Percentiles rank a stretch among this genome's conserved stretches.
phyloP scores from a whole-genome alignment of 768 basidiomycete species.

The Auricularia cornea region DNA sequence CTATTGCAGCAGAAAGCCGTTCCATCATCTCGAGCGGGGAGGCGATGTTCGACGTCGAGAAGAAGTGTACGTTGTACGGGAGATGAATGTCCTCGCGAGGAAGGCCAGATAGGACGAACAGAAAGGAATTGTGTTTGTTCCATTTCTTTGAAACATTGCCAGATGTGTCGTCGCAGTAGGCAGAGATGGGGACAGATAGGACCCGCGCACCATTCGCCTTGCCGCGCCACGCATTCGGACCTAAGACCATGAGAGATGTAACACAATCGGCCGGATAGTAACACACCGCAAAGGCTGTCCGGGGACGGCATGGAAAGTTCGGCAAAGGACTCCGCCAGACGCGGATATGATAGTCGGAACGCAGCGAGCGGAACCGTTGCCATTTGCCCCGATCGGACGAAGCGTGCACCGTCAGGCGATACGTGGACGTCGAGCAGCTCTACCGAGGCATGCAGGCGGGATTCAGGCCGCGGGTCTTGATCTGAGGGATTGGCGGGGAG shows the following conservation, averaged over 20 bases:
- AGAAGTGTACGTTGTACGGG: conserved; percentile 16
- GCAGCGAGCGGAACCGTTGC: too few relatives aligned
- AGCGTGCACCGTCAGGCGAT: too few relatives aligned
- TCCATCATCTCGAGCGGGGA: conserved; percentile 14
- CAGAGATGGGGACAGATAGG: not conserved
- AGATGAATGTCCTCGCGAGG: conserved; percentile 13
- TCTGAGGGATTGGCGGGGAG: too few relatives aligned
- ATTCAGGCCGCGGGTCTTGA: not conserved
- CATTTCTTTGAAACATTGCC: conserved; percentile 22
- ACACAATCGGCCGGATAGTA: not conserved
- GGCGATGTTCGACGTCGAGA: conserved; percentile 16
- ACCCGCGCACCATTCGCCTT: not conserved
- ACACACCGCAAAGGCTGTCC: not conserved
- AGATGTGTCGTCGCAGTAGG: conserved; percentile 20
- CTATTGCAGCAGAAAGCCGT: conserved; percentile 2
- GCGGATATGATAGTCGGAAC: too few relatives aligned
- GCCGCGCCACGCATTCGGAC: not conserved
- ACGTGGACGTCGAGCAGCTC: too few relatives aligned
- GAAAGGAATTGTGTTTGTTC: conserved; percentile 19
- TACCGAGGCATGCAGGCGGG: too few relatives aligned
- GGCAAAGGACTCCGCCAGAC: too few relatives aligned
- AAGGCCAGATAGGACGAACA: conserved; percentile 15
- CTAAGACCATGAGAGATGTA: not conserved
- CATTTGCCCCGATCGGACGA: too few relatives aligned
- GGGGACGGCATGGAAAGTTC: not conserved